Evolutionary conservation across 441 rosid genomes (phyloP).

Genomic region (Adansonia madagascariensis): DNA sequence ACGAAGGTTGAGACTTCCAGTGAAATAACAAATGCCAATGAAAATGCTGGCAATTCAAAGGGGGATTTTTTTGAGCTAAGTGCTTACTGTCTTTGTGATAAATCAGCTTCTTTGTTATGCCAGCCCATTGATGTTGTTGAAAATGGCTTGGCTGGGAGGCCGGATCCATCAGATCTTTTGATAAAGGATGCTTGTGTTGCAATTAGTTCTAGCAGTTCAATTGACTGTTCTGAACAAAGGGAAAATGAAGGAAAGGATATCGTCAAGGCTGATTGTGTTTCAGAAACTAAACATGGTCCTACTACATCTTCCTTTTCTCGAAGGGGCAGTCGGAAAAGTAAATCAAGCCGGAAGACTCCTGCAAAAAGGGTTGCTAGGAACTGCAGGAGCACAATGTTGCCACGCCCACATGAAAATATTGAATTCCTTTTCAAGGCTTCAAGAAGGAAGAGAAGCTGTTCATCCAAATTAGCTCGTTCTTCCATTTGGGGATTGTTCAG

Average conservation of each 20-base stretch:
- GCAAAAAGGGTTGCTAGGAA: constrained; percentile 47
- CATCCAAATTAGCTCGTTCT: constrained; percentile 66
- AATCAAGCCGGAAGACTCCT: constrained; percentile 49
- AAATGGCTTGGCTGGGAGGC: constrained; percentile 39
- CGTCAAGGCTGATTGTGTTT: constrained; percentile 45
- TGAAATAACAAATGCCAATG: constrained; percentile 37
- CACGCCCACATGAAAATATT: constrained; percentile 35
- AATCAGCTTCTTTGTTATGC: constrained; percentile 30
- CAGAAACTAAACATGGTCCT: constrained; percentile 43
- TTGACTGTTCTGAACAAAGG: constrained; percentile 38
- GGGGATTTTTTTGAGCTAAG: constrained; percentile 36
- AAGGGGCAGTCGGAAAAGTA: constrained; percentile 50
- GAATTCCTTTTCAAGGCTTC: constrained; percentile 49
- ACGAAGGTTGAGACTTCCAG: constrained; percentile 33
- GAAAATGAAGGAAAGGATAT: constrained; percentile 47
- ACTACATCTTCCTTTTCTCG: constrained; percentile 46
- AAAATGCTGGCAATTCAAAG: constrained; percentile 35
- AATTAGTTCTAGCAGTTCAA: constrained; percentile 40
- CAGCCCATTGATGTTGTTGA: constrained; percentile 30
- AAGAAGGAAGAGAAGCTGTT: constrained; percentile 74
- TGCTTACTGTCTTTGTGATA: constrained; percentile 26
- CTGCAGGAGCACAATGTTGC: constrained; percentile 47
- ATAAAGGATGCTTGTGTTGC: constrained; percentile 36
- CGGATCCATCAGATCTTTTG: constrained; percentile 35
- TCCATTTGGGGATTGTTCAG: constrained; percentile 70